Percentiles rank a stretch among this genome's conserved stretches.
phyloP scores from a whole-genome alignment of 768 basidiomycete genomes.

The Boletus speciosus region DNA sequence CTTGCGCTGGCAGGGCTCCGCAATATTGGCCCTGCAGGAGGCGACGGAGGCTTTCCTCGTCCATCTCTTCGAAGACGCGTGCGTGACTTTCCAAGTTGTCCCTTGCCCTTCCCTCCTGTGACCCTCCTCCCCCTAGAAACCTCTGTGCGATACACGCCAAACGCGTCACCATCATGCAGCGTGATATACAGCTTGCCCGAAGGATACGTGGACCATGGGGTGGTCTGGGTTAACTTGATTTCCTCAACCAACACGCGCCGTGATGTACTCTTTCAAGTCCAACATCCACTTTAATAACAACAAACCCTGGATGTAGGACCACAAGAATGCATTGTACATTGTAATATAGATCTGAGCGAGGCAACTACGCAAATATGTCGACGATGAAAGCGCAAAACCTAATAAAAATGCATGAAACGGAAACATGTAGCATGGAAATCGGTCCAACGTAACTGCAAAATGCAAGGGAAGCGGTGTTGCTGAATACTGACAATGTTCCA shows the following conservation, averaged over 20 bases:
- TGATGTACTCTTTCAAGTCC: background rate
- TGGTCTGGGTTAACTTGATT: conserved; percentile 49
- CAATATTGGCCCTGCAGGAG: conserved; percentile 91
- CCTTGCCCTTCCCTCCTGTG: background rate
- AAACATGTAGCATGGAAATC: conserved; percentile 9
- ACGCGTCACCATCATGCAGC: conserved; percentile 96
- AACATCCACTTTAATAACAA: background rate
- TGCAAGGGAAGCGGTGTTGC: conserved; percentile 7
- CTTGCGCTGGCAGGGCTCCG: conserved; percentile 94
- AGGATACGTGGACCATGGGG: conserved; percentile 92
- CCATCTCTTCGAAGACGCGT: conserved; percentile 98
- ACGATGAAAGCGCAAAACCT: conserved; percentile 8
- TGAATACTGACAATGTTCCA: conserved; percentile 11
- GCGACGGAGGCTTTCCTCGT: conserved; percentile 94
- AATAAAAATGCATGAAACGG: conserved; percentile 11
- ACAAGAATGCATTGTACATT: conserved; percentile 28
- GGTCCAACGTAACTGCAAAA: conserved; percentile 17
- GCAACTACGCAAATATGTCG: conserved; percentile 6
- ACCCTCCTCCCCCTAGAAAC: conserved; percentile 54
- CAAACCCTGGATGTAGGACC: background rate
- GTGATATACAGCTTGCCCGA: conserved; percentile 94
- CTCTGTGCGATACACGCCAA: conserved; percentile 97
- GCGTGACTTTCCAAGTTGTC: conserved; percentile 37
- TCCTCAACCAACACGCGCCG: background rate
- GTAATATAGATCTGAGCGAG: conserved; percentile 20